Percentiles rank a stretch among this genome's conserved stretches.
Evolutionary conservation across 2,329 filamentous ascomycete genomes (phyloP).

Genomic region (Arachnomyces sp.): DNA sequence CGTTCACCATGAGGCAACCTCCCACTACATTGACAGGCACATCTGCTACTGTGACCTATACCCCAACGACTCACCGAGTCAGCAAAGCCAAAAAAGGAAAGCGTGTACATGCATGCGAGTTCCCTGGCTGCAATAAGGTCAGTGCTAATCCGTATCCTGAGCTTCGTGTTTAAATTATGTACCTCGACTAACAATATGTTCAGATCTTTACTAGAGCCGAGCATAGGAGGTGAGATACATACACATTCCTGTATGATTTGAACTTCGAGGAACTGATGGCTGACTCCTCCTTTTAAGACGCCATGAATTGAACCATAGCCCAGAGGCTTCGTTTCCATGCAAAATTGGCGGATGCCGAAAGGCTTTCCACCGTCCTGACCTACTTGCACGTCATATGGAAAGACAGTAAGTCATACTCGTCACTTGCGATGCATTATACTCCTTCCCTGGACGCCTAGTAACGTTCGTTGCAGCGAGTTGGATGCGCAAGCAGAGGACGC

Average conservation of each 20-base stretch:
- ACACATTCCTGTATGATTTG: neutral
- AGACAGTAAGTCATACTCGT: constrained; percentile 37
- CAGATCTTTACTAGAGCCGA: constrained; percentile 46
- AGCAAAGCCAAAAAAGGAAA: constrained; percentile 48
- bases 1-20: too few relatives aligned
- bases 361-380: constrained; percentile 41
- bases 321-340: constrained; percentile 39
- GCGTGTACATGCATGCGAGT: constrained; percentile 42
- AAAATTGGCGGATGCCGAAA: constrained; percentile 38
- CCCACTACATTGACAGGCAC: too few relatives aligned
- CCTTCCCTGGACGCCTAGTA: constrained; percentile 6
- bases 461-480: constrained; percentile 21
- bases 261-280: neutral
- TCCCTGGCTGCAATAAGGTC: constrained; percentile 42
- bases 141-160: constrained; percentile 10
- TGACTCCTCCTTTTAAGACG: constrained; percentile 25
- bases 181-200: constrained; percentile 9
- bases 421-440: neutral
- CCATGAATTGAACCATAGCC: constrained; percentile 45
- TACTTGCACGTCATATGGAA: constrained; percentile 43
- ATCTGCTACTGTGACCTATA: constrained; percentile 33
- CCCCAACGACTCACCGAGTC: constrained; percentile 43
- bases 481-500: constrained; percentile 27
- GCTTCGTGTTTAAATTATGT: constrained; percentile 1
- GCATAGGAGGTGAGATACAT: constrained; percentile 32